Evolutionary conservation across 495 filamentous ascomycete genomes (phyloP), one percentile per base, ranked within the genome.

Genomic region (Parathielavia hyrcaniae): DNA sequence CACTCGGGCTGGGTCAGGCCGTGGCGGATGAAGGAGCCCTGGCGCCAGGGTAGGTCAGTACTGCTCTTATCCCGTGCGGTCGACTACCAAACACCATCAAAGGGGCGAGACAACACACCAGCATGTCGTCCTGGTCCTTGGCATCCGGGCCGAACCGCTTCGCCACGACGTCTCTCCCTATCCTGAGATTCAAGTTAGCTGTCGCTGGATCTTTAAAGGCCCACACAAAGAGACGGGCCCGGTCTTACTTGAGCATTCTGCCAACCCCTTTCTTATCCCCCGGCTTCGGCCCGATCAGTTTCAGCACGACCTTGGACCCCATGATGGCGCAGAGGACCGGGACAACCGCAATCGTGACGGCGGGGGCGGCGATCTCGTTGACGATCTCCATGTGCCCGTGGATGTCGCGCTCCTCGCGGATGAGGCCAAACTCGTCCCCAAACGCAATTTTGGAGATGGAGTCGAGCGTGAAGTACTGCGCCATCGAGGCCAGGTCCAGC

Each of bases 211-310:
- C 83, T 1, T 81, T 77, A 7, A 84, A 66, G 43, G 79, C 74
- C 46, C 76, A 81, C 44, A 71, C 45, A 23, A 82, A 40, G 0
- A 22, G 12, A n/a, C 2, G 7, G 41, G n/a, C n/a, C 20, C 23
- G 13, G 19, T 41, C 50, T 4, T 16, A 53, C 50, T 13, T 38
- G 61, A 68, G 73, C 54, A 77, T 75, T 71, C 44, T 70, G 41
- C 67, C 66, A 55, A 64, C 48, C 4, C 64, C 79, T 38, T 63
- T 72, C 61, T 79, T 63, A 48, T 86, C 81, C 11, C 75, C 75
- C 1, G 77, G 75, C 40, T 73, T 81, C 0, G 83, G 83, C 12
- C 85, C 79, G 14, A 84, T 69, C 56, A 79, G 76, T 43, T 75
- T 78, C 41, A 71, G 61, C n/a, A 84, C 77, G 49, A 84, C 32